phyloP scores from a whole-genome alignment of 2,329 filamentous ascomycete genomes.

The Rutstroemia sp. region DNA sequence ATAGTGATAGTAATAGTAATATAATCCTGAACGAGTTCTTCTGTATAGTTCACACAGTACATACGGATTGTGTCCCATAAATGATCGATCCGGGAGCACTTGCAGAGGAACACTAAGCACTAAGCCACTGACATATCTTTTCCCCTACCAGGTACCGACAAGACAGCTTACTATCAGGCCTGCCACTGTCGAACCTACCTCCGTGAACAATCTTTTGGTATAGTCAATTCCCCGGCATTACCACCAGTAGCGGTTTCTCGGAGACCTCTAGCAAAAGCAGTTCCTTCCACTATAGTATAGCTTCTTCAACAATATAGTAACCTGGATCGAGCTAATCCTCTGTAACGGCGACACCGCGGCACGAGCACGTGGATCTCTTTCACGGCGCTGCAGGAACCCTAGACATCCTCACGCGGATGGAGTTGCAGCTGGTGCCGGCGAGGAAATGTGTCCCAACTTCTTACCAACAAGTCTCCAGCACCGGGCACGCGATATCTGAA shows the following conservation, averaged over 20 bases:
- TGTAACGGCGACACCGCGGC: slow-evolving; percentile 45
- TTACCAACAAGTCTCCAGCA: slow-evolving; percentile 40
- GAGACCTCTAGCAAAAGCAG: slow-evolving; percentile 62
- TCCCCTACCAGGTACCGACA: too few relatives aligned
- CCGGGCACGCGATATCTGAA: slow-evolving; percentile 37
- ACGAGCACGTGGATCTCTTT: slow-evolving; percentile 47
- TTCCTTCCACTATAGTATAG: slow-evolving; percentile 60
- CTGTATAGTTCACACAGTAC: too few relatives aligned
- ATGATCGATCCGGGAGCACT: too few relatives aligned
- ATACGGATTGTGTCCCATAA: too few relatives aligned
- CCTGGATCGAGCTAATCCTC: slow-evolving; percentile 55
- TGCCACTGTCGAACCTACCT: too few relatives aligned
- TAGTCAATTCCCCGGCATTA: slow-evolving; percentile 53
- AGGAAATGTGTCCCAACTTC: slow-evolving; percentile 47
- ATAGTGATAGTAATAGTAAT: too few relatives aligned
- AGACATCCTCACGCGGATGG: slow-evolving; percentile 53
- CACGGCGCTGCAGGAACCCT: slow-evolving; percentile 51
- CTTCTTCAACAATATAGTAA: slow-evolving; percentile 57
- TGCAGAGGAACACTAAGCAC: too few relatives aligned
- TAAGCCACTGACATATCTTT: too few relatives aligned
- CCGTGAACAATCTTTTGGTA: too few relatives aligned
- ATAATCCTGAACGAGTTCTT: too few relatives aligned
- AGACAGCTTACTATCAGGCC: too few relatives aligned
- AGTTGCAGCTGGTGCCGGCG: slow-evolving; percentile 47
- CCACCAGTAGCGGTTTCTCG: slow-evolving; percentile 58